Conservation (phyloP, 2,329 filamentous ascomycete genomes). For the Sclerotinia nivalis region DNA sequence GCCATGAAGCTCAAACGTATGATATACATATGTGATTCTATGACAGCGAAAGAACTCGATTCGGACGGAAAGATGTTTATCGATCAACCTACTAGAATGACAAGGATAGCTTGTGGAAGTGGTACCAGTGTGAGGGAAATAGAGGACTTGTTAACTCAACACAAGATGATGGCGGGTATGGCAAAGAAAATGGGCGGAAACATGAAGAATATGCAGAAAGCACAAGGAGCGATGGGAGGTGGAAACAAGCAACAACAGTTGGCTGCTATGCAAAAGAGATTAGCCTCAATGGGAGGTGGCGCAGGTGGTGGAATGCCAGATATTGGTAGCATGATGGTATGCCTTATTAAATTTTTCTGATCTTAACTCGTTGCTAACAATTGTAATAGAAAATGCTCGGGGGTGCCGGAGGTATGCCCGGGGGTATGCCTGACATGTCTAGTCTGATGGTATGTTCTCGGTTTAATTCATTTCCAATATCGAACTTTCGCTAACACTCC, state of each 20-base stretch:
- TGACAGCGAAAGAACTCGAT: conserved; percentile 95
- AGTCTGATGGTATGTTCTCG: conserved; percentile 7
- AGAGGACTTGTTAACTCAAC: conserved; percentile 95
- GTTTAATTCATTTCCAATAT: not conserved
- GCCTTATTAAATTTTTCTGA: not conserved
- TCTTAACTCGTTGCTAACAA: not conserved
- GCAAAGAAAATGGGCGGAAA: conserved; percentile 98
- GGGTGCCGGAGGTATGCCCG: conserved; percentile 52
- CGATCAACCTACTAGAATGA: conserved; percentile 90
- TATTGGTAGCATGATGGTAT: conserved; percentile 73
- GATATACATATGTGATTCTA: conserved; percentile 98
- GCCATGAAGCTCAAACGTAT: conserved; percentile 90
- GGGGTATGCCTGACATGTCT: conserved; percentile 64
- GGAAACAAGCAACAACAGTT: conserved; percentile 91
- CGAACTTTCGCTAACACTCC: not conserved
- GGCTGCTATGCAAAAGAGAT: conserved; percentile 93
- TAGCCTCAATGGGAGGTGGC: conserved; percentile 87
- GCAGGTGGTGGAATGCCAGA: conserved; percentile 71
- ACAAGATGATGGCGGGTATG: conserved; percentile 98
- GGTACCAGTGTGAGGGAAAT: conserved; percentile 91
- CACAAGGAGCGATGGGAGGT: conserved; percentile 86
- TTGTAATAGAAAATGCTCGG: conserved; percentile 71
- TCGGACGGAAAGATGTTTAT: conserved; percentile 93
- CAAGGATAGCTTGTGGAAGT: conserved; percentile 82
- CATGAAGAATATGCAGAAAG: conserved; percentile 96